Evolutionary conservation across 75 land plant genomes (phyloP), one percentile per base, ranked within the genome.

Genomic region (Pinus albicaulis): DNA sequence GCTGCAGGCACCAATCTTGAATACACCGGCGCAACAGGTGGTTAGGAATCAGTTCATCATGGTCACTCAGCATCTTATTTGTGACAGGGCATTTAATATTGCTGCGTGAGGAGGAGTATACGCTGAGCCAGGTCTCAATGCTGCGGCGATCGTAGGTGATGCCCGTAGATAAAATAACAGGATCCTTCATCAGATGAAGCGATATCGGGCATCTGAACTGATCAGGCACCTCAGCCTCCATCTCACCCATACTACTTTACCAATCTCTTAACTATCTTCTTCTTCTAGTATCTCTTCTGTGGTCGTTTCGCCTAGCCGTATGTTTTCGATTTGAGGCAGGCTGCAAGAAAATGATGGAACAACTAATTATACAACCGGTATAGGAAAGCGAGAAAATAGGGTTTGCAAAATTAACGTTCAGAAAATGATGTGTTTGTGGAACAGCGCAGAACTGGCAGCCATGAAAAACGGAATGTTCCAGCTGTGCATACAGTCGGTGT

Each of bases 151-250:
- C 79, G 19, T 76, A 76, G 13, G 79, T 77, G 19, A 74, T 77
- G 8, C 79, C 79, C 1, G 77, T 72, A 57, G 38, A 19, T 5
- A 77, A 26, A 31, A 69, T 53, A 44, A 77, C 79, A 36, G 79
- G 79, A 48, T 77, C 79, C 12, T 25, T 4, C 79, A 77, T 77
- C 77, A 77, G 31, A 36, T 77, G 77, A 24, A 77, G 77, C 11
- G 77, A 77, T 19, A 77, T 77, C 4, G 79, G 79, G 77, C 79
- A 77, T 77, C 31, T 62, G 79, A 77, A 77, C 28, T 77, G 74
- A 55, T 20, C 28, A 28, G 79, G 79, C 11, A 61, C 26, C 53
- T 48, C 12, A 0, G 10, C 12, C 53, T 48, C 53, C 53, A 48
- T 48, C 77, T 75, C 31, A n/a, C 66, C n/a, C 73, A 31, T 71